Evolutionary conservation across 176 grass and related monocot species (phyloP), one percentile per base, ranked within the genome.

Genomic region (Alopecurus myosuroides): DNA sequence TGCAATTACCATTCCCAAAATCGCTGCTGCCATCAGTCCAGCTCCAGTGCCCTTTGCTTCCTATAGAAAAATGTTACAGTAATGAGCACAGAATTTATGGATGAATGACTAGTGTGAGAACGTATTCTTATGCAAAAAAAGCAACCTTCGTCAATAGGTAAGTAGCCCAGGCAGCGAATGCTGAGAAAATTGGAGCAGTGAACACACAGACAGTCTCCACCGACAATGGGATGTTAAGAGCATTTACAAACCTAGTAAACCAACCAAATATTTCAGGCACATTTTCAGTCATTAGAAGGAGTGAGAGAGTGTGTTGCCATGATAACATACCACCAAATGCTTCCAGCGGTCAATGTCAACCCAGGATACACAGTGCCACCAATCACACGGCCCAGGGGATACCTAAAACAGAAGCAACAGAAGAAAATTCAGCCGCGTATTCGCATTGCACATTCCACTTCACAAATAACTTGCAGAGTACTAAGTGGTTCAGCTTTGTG

Each of bases 191-290:
- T 60, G 97, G 97, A 89, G 97, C 97, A 15, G 97, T 99, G 72
- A 99, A 99, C 67, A 99, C 97, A 80, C 97, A 99, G n/a, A 99
- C 97, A 48, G 97, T 99, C 86, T 99, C 97, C 84, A 97, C 97
- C 3, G 92, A 99, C 64, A 99, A 68, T 61, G 92, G 97, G 68
- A 99, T 94, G 88, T 99, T 99, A 30, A 97, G 77, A 82, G 92
- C 92, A 53, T 99, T 99, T 30, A 95, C 31, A 19, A 99, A 40
- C 97, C 94, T 99, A 74, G 34, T 20, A 61, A 58, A 74, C 7
- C 80, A 77, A 88, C 60, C 53, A 63, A 91, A 67, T 73, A 80
- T 33, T 74, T 88, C 33, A 89, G 73, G 39, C 80, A 72, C 31
- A 89, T 86, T 67, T 23, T 20, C 29, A 85, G 26, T 53, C 80